phyloP scores from a whole-genome alignment of 345 rosid species.

The Geranium rotundifolium region DNA sequence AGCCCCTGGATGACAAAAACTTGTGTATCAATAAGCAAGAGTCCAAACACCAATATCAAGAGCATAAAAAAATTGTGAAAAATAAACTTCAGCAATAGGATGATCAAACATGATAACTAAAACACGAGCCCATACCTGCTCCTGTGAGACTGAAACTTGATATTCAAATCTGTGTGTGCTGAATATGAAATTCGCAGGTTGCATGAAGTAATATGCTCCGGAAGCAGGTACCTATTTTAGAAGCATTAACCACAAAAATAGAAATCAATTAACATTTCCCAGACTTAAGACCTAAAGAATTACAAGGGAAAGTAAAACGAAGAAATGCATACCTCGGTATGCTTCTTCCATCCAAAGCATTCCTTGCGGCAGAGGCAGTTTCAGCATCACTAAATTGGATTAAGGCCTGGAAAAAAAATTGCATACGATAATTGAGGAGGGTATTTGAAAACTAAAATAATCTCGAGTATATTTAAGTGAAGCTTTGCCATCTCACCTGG shows the following conservation, averaged over 20 bases:
- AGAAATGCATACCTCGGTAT: constrained; percentile 52
- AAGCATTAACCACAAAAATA: constrained; percentile 7
- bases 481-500: constrained; percentile 44
- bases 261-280: not conserved
- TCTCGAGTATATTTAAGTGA: constrained; percentile 5
- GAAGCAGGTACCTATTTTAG: constrained; percentile 69
- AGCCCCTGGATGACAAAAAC: constrained; percentile 43
- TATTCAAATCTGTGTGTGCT: constrained; percentile 91
- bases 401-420: constrained; percentile 49
- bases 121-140: constrained; percentile 60
- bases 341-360: constrained; percentile 91
- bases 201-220: constrained; percentile 63
- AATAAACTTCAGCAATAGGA: constrained; percentile 2
- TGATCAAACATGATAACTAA: constrained; percentile 6
- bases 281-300: not conserved
- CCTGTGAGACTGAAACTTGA: constrained; percentile 96
- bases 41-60: constrained; percentile 11
- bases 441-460: constrained; percentile 12
- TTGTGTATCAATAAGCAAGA: constrained; percentile 25
- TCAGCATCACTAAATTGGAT: constrained; percentile 87
- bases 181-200: constrained; percentile 84
- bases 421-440: not conserved
- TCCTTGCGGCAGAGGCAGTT: constrained; percentile 76
- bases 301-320: constrained; percentile 3
- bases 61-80: not conserved